phyloP scores from a whole-genome alignment of 306 rosid genomes.

The Dryas octopetala region DNA sequence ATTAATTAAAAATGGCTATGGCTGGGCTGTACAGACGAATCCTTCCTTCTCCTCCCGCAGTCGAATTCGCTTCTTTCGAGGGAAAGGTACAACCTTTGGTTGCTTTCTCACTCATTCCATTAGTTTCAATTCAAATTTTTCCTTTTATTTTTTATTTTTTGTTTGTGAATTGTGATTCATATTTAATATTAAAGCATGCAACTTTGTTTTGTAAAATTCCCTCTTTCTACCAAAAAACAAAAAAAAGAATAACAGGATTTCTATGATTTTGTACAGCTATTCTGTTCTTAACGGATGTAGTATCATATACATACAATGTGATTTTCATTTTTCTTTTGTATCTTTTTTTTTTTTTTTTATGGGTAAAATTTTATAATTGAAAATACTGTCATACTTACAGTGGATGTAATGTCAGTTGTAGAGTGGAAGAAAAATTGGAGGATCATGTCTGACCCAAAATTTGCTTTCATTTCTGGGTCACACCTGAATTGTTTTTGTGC shows the following conservation, averaged over 20 bases:
- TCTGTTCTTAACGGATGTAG: no score
- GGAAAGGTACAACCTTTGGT: constrained; percentile 58
- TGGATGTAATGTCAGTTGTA: not conserved
- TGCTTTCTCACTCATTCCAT: not conserved
- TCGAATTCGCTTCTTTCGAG: constrained; percentile 73
- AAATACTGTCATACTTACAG: not conserved
- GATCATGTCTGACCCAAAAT: not conserved
- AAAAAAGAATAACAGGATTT: not conserved
- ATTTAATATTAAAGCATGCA: not conserved
- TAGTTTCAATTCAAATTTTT: not conserved
- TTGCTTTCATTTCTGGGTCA: not conserved
- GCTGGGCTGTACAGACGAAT: constrained; percentile 84
- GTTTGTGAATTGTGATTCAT: not conserved
- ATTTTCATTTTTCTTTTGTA: not conserved
- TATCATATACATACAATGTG: not conserved
- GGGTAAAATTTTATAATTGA: not conserved
- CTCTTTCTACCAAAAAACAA: no score
- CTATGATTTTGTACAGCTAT: no score
- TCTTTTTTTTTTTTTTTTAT: not conserved
- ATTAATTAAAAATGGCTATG: constrained; percentile 54
- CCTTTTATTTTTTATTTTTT: not conserved
- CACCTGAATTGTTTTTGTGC: not conserved
- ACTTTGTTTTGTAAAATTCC: not conserved
- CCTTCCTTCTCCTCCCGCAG: constrained; percentile 87
- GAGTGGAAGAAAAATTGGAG: not conserved